These are phyloP conservation scores for Xylaria palmicola DNA, from an alignment of 495 filamentous ascomycete species.

Conservation along the genomic window DNA sequence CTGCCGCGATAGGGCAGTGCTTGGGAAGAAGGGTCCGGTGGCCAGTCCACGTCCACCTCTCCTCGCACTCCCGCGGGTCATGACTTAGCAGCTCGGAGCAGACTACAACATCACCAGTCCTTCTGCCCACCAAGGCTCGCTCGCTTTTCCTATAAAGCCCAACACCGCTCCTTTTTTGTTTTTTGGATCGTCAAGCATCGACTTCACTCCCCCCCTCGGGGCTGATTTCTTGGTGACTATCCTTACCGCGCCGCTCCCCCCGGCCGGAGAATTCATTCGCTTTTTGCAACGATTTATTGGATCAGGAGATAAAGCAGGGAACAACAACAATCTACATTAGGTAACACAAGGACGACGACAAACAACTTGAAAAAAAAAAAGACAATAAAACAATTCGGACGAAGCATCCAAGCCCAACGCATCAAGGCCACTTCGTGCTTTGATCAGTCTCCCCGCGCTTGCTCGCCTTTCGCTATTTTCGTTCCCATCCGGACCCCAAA, in stretches of 20 bases:
- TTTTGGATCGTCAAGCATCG: constrained; percentile 32
- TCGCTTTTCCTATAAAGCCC: constrained; percentile 4
- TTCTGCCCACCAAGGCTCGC: neutral
- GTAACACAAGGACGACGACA: neutral
- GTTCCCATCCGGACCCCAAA: neutral
- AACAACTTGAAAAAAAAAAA: neutral
- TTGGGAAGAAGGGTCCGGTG: no score
- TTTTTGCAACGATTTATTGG: constrained; percentile 27
- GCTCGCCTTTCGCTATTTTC: neutral
- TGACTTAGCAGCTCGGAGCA: neutral
- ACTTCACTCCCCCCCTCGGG: constrained; percentile 24
- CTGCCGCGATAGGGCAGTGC: no score
- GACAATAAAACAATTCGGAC: neutral
- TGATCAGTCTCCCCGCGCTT: neutral
- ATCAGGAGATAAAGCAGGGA: constrained; percentile 24
- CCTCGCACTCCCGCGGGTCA: neutral
- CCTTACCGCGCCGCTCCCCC: constrained; percentile 19
- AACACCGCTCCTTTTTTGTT: neutral
- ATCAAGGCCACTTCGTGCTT: neutral
- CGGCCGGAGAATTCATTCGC: constrained; percentile 19
- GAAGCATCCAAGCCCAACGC: neutral
- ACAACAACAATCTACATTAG: constrained; percentile 10
- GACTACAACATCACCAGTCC: constrained; percentile 16
- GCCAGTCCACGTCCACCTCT: neutral
- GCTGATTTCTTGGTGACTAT: constrained; percentile 35